Percentiles rank a stretch among this genome's conserved stretches.
Conservation (phyloP, 805 yeast genomes). For the Candida maesae region DNA sequence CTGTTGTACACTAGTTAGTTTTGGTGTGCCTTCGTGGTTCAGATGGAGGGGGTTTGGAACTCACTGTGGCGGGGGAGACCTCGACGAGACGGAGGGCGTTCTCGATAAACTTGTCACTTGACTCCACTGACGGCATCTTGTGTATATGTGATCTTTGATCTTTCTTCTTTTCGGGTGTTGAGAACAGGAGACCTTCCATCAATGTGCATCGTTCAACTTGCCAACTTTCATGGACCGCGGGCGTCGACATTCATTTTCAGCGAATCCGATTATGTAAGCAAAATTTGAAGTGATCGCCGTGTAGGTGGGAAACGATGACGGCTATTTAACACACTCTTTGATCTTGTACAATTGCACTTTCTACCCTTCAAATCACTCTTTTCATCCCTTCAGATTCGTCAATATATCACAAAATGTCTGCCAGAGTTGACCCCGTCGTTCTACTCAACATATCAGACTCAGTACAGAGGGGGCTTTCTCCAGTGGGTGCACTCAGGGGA, state of each 20-base stretch:
- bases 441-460: slow-evolving; percentile 18
- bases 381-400: too few species aligned
- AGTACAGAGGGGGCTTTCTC: slow-evolving; percentile 9
- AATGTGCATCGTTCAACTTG: too few species aligned
- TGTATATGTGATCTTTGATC: too few species aligned
- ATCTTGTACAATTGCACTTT: too few species aligned
- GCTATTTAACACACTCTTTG: too few species aligned
- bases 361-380: too few species aligned
- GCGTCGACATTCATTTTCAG: too few species aligned
- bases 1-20: slow-evolving; percentile 9
- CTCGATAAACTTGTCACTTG: slow-evolving; percentile 24
- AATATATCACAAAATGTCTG: not conserved
- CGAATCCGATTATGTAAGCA: not conserved
- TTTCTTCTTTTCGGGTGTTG: too few species aligned
- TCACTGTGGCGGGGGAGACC: slow-evolving; percentile 21
- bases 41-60: slow-evolving; percentile 1
- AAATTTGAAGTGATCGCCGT: too few species aligned
- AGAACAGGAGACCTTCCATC: too few species aligned
- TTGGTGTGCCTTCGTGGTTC: not conserved
- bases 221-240: too few species aligned
- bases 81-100: slow-evolving; percentile 20
- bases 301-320: too few species aligned
- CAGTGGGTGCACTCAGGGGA: slow-evolving; percentile 14
- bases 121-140: slow-evolving; percentile 19
- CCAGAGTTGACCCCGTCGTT: slow-evolving; percentile 11